A percentile compares a stretch with the other conserved stretches of the same genome.
Conservation (phyloP, 768 basidiomycete genomes). For the Russula ochroleuca region DNA sequence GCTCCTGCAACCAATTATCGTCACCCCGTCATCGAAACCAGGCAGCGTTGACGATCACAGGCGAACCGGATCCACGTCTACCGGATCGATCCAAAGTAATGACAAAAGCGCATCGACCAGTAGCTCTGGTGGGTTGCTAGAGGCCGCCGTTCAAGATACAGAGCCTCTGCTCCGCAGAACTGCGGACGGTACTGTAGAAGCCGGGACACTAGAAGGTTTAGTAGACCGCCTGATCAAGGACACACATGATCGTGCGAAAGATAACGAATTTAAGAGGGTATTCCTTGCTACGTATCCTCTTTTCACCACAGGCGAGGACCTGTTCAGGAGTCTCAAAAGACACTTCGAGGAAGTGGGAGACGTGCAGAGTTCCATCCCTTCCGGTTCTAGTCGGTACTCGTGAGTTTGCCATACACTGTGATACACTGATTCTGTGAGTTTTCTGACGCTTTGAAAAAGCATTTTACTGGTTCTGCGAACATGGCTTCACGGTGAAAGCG, state of each 20-base stretch:
- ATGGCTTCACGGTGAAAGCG: conserved; percentile 15
- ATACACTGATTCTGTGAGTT: too few species aligned
- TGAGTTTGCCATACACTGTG: conserved; percentile 8
- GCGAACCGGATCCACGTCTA: background rate
- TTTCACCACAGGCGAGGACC: conserved; percentile 41
- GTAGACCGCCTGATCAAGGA: conserved; percentile 39
- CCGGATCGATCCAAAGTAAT: background rate
- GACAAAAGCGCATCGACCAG: background rate
- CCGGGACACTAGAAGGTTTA: conserved; percentile 44
- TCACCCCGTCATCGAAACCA: background rate
- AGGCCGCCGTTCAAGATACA: conserved; percentile 18
- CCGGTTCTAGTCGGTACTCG: conserved; percentile 11
- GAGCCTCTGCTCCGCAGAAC: conserved; percentile 13
- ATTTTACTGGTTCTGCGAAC: conserved; percentile 14
- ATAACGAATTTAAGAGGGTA: conserved; percentile 39
- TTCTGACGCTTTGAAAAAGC: conserved; percentile 11
- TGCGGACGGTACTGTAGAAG: conserved; percentile 34
- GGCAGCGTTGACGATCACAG: too few species aligned
- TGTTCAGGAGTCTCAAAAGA: conserved; percentile 39
- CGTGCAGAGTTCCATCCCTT: background rate
- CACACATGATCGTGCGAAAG: conserved; percentile 30
- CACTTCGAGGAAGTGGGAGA: conserved; percentile 38
- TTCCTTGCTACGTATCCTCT: conserved; percentile 43
- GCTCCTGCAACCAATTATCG: conserved; percentile 11
- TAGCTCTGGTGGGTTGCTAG: conserved; percentile 1